Evolutionary conservation across 2,329 filamentous ascomycete species (phyloP).

Genomic region (Pseudogymnoascus sp.): DNA sequence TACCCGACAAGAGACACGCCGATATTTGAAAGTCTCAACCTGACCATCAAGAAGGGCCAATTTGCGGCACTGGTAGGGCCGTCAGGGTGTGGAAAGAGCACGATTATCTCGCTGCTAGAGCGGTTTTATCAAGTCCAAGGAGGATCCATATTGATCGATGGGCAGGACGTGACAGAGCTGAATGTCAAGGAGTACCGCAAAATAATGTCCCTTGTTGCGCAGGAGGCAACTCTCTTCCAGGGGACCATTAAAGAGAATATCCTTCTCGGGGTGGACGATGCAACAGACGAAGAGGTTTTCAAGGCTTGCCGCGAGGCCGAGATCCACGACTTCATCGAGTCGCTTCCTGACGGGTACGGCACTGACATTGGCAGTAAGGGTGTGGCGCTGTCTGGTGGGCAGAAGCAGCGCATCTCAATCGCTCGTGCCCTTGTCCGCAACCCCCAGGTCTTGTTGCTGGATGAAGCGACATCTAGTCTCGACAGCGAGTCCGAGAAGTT

Average conservation of each 20-base stretch:
- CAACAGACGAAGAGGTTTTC: slow-evolving; percentile 33
- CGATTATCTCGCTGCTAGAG: slow-evolving; percentile 51
- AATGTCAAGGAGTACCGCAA: slow-evolving; percentile 55
- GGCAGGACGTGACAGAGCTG: slow-evolving; percentile 47
- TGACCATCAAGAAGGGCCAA: slow-evolving; percentile 58
- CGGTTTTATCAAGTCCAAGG: slow-evolving; percentile 60
- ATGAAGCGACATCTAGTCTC: slow-evolving; percentile 49
- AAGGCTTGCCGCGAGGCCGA: slow-evolving; percentile 42
- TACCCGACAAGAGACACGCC: slow-evolving; percentile 49
- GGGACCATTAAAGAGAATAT: slow-evolving; percentile 62
- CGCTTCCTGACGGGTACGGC: slow-evolving; percentile 40
- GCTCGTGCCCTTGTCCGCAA: slow-evolving; percentile 45
- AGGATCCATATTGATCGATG: slow-evolving; percentile 58
- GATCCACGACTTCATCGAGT: slow-evolving; percentile 43
- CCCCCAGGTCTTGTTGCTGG: slow-evolving; percentile 44
- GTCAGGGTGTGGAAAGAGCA: slow-evolving; percentile 63
- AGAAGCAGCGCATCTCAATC: slow-evolving; percentile 47
- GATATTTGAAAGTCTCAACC: slow-evolving; percentile 51
- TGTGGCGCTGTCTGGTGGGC: slow-evolving; percentile 42
- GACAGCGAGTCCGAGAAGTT: slow-evolving; percentile 49
- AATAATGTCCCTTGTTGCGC: slow-evolving; percentile 60
- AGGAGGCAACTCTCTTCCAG: slow-evolving; percentile 66
- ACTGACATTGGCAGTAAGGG: slow-evolving; percentile 41
- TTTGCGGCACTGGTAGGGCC: slow-evolving; percentile 62
- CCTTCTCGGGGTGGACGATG: slow-evolving; percentile 47